Percentiles rank a stretch among this genome's conserved stretches.
Evolutionary conservation across 2,329 filamentous ascomycete species (phyloP).

Genomic region (Scopulariopsis brevicaulis): DNA sequence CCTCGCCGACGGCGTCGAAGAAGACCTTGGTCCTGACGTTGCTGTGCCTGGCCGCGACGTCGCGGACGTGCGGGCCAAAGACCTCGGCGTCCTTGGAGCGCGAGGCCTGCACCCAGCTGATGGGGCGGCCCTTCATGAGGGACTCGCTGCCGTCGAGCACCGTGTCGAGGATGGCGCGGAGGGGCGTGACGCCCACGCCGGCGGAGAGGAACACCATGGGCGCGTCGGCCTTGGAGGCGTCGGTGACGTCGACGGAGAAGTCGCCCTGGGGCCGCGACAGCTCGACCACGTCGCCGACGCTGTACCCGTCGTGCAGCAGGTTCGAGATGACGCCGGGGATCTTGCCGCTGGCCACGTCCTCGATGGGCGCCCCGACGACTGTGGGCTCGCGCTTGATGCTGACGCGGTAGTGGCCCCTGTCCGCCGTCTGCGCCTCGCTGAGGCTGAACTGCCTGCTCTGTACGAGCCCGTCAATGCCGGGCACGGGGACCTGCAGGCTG

Average conservation of each 20-base stretch:
- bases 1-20: constrained; percentile 33
- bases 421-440: constrained; percentile 40
- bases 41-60: constrained; percentile 21
- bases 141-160: constrained; percentile 19
- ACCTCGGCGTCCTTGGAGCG: constrained; percentile 37
- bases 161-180: constrained; percentile 53
- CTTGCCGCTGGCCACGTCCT: constrained; percentile 20
- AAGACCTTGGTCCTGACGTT: constrained; percentile 39
- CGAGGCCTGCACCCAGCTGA: constrained; percentile 54
- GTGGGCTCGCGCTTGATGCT: constrained; percentile 58
- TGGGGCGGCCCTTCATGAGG: constrained; percentile 22
- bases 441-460: constrained; percentile 71
- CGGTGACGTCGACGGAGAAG: constrained; percentile 46
- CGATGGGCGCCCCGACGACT: constrained; percentile 12
- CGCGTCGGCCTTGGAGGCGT: constrained; percentile 24
- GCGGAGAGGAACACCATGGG: constrained; percentile 57
- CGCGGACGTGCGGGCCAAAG: constrained; percentile 38
- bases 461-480: constrained; percentile 42
- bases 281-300: constrained; percentile 40
- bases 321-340: constrained; percentile 40
- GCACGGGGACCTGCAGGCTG: constrained; percentile 50
- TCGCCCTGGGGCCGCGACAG: constrained; percentile 45
- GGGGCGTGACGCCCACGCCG: constrained; percentile 57
- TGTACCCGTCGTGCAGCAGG: constrained; percentile 33
- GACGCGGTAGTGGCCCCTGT: constrained; percentile 48